These are phyloP conservation scores for Colletotrichum sp. DNA, from an alignment of 2,329 filamentous ascomycete genomes.

Conservation along the genomic window DNA sequence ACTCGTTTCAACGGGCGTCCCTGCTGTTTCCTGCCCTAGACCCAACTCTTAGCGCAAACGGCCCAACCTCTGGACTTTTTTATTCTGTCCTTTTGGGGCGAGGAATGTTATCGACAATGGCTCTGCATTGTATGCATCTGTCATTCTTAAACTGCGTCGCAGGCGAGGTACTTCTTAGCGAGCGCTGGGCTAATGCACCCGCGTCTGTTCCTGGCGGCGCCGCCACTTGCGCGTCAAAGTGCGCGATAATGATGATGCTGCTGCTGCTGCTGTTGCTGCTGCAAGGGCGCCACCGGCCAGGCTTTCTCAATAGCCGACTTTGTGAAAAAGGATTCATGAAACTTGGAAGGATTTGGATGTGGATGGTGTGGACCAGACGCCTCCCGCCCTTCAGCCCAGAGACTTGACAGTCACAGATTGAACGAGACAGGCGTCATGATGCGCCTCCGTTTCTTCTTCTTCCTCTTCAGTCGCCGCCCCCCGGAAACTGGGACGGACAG, in stretches of 20 bases:
- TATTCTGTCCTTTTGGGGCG: not conserved
- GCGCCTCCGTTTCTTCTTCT: not conserved
- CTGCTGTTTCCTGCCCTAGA: not conserved
- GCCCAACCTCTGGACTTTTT: conserved; percentile 6
- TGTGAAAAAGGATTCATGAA: not conserved
- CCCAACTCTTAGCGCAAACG: conserved; percentile 1
- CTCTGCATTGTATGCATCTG: not conserved
- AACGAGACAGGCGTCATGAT: conserved; percentile 1
- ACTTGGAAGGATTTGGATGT: not conserved
- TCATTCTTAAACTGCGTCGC: not conserved
- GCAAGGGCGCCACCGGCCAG: not conserved
- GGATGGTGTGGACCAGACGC: not conserved
- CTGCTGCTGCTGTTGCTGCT: not conserved
- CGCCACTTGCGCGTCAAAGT: not conserved
- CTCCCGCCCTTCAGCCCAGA: not conserved
- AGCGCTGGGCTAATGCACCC: not conserved
- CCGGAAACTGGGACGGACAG: not conserved
- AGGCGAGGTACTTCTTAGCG: not conserved
- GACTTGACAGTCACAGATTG: not conserved
- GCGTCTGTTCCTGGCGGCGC: not conserved
- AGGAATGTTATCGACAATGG: not conserved
- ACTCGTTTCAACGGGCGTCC: conserved; percentile 6
- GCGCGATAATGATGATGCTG: not conserved
- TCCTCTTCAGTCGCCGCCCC: not conserved
- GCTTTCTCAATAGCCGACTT: not conserved